phyloP scores from a whole-genome alignment of 192 early-diverging fungal species.

The Podila verticillata region DNA sequence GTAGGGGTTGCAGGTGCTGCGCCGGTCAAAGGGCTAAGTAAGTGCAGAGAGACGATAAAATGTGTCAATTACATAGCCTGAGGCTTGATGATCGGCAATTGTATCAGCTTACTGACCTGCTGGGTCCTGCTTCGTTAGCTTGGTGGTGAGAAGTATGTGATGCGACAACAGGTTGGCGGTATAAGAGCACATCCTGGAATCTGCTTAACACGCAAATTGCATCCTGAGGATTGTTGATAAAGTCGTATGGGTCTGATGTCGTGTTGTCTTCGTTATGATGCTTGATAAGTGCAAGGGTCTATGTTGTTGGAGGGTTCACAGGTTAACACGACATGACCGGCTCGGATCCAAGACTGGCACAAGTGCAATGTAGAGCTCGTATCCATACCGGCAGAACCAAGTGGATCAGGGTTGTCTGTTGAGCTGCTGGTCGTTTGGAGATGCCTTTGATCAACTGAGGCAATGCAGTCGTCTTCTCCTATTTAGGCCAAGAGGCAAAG shows the following conservation, averaged over 20 bases:
- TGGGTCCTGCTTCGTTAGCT: constrained; percentile 2
- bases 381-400: constrained; percentile 73
- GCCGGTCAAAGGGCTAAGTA: constrained; percentile 14
- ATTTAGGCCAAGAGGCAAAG: neutral
- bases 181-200: constrained; percentile 75
- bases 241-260: constrained; percentile 65
- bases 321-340: constrained; percentile 34
- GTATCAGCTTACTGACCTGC: neutral
- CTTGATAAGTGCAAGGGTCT: constrained; percentile 44
- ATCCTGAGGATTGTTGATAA: constrained; percentile 62
- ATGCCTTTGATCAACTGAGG: constrained; percentile 74
- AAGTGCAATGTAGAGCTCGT: constrained; percentile 4
- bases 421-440: constrained; percentile 59
- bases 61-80: neutral
- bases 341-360: constrained; percentile 18
- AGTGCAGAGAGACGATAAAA: neutral
- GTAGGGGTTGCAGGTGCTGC: constrained; percentile 7
- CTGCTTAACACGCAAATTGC: constrained; percentile 61
- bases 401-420: constrained; percentile 69
- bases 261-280: constrained; percentile 50
- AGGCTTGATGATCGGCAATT: neutral
- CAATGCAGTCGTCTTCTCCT: constrained; percentile 53
- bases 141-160: neutral
- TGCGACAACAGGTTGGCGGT: constrained; percentile 50
- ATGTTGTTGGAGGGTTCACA: neutral